phyloP scores from a whole-genome alignment of 805 yeast species.

The Cyberlindnera samutprakarnensis region DNA sequence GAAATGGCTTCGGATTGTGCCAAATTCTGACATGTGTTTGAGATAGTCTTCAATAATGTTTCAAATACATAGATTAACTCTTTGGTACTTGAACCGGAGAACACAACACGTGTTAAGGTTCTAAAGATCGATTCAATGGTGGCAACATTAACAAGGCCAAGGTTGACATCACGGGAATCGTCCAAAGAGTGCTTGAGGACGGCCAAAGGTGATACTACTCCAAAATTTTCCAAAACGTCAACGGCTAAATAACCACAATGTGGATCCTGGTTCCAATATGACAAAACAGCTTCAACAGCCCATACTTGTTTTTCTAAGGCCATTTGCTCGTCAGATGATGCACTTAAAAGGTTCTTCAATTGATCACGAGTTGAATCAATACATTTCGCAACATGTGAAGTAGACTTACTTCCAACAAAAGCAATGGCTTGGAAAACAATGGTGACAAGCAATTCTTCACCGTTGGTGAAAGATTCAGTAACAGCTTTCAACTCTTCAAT shows the following conservation, averaged over 20 bases:
- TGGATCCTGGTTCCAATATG: slow-evolving; percentile 60
- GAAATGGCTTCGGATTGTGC: slow-evolving; percentile 15
- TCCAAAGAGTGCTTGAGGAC: slow-evolving; percentile 37
- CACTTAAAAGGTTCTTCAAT: slow-evolving; percentile 27
- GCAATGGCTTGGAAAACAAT: slow-evolving; percentile 66
- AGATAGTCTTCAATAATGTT: slow-evolving; percentile 17
- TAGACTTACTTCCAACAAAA: slow-evolving; percentile 80
- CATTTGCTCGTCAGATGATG: slow-evolving; percentile 8
- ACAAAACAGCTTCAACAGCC: slow-evolving; percentile 49
- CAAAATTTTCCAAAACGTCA: slow-evolving; percentile 41
- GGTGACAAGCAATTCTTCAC: slow-evolving; percentile 44
- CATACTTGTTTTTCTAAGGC: slow-evolving; percentile 26
- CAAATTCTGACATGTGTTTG: slow-evolving; percentile 11
- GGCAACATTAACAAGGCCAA: slow-evolving; percentile 36
- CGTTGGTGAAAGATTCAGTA: slow-evolving; percentile 25
- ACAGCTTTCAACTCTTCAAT: slow-evolving; percentile 24
- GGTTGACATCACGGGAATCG: slow-evolving; percentile 24
- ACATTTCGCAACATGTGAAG: slow-evolving; percentile 64
- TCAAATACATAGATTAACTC: slow-evolving; percentile 25
- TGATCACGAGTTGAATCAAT: slow-evolving; percentile 33
- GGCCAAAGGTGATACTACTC: slow-evolving; percentile 33
- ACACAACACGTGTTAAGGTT: slow-evolving; percentile 23
- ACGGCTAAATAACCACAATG: slow-evolving; percentile 56
- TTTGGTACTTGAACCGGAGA: slow-evolving; percentile 14
- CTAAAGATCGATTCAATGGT: slow-evolving; percentile 37